Conservation (phyloP, 139 green algal species). For the Chlorella sp. region DNA sequence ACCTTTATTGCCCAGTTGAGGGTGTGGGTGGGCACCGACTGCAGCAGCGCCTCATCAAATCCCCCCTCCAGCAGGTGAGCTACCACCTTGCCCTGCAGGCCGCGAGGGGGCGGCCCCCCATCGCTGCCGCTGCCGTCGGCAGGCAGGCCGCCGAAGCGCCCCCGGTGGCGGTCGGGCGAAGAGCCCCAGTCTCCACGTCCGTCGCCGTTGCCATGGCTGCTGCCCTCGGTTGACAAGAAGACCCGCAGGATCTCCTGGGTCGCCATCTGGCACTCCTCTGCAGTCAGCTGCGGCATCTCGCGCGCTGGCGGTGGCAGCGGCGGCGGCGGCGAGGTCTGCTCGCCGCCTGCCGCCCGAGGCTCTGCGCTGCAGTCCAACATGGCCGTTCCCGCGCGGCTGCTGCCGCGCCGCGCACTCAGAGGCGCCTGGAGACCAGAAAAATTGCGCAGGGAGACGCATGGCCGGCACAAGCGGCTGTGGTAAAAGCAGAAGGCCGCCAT, state of each 20-base stretch:
- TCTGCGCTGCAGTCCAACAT: background rate
- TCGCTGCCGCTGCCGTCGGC: background rate
- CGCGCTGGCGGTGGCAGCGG: background rate
- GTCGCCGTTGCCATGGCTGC: background rate
- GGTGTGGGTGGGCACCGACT: slow-evolving; percentile 23
- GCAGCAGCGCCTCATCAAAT: slow-evolving; percentile 46
- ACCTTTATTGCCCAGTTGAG: slow-evolving; percentile 50
- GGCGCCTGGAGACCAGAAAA: background rate
- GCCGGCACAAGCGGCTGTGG: background rate
- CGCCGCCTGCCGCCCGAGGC: background rate
- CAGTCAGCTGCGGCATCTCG: background rate
- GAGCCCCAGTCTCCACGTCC: background rate
- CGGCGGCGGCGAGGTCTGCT: background rate
- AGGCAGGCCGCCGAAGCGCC: background rate
- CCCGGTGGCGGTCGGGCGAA: background rate
- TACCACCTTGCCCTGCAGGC: slow-evolving; percentile 39
- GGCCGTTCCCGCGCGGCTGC: background rate
- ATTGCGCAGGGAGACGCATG: slow-evolving; percentile 1
- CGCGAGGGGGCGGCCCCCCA: background rate
- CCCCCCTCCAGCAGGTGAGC: slow-evolving; percentile 31
- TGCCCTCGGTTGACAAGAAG: background rate
- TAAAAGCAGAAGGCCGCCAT: background rate
- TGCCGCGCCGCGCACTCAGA: background rate
- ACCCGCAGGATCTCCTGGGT: slow-evolving; percentile 2
- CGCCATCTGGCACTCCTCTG: background rate